Evolutionary conservation across 805 yeast genomes (phyloP), one percentile per base, ranked within the genome.

Genomic region (Wickerhamomyces ciferrii): DNA sequence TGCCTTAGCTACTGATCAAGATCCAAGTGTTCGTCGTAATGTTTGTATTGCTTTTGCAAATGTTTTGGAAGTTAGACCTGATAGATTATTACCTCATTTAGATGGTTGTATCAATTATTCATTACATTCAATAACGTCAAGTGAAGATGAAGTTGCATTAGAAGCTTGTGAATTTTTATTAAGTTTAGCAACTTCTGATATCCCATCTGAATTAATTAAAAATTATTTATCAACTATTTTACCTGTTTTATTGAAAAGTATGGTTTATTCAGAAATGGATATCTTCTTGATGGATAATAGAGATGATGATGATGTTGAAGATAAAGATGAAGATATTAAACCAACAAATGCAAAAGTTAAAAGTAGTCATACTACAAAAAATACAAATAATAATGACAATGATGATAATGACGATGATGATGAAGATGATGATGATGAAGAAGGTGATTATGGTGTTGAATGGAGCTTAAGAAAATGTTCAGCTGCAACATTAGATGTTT

Each of bases 391-490:
- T 23, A 57, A 50, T 14, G 64, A 52, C 9, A 71, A 61, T 18
- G 70, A 67, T 19, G 78, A 68, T 34, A 73, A 67, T 20, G 80
- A 75, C 10, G 81, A 75, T 15, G 83, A 78, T 38, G 83, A 75
- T 25, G 84, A 77, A 14, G 87, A 79, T 15, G 88, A 79, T 23
- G 92, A 83, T 11, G 91, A 80, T 25, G 89, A 80, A 42, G 86
- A 78, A 44, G 85, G 76, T 42, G 83, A 76, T 46, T 81, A 77
- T 34, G 74, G 81, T 41, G 79, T 83, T 32, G 88, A 82, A 55
- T 94, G 99, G 99, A 89, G 83, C 57, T 67, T 94, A 48, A 76
- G 99, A 59, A 92, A 92, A 66, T 92, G 98, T 65, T 76, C 96
- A 5, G 98, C 98, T 3, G 94, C 97, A 4, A 85, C 97, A 0